Evolutionary conservation across 805 yeast species (phyloP).

Genomic region (Komagataella ulmi): DNA sequence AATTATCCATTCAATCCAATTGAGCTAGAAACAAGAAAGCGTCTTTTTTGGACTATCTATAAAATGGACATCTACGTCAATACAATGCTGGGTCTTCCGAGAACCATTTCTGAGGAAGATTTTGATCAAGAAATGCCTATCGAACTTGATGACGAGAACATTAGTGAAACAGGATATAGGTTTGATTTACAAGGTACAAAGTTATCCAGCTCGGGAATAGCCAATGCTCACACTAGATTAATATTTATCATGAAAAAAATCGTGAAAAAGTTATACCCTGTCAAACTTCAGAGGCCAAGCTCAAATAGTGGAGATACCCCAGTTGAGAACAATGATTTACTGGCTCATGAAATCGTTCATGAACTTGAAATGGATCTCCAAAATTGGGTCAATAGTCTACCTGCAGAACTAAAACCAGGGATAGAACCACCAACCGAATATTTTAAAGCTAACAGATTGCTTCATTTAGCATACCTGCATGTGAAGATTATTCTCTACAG

Average conservation of each 20-base stretch:
- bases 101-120: constrained; percentile 63
- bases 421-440: constrained; percentile 54
- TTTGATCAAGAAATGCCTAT: constrained; percentile 79
- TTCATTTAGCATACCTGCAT: constrained; percentile 61
- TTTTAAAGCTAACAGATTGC: constrained; percentile 58
- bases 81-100: constrained; percentile 76
- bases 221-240: constrained; percentile 72
- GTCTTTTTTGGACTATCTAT: constrained; percentile 81
- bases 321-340: constrained; percentile 19
- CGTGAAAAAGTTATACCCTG: constrained; percentile 63
- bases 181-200: constrained; percentile 29
- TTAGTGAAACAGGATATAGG: constrained; percentile 49
- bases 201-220: constrained; percentile 63
- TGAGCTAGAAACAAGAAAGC: constrained; percentile 70
- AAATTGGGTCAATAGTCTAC: constrained; percentile 60
- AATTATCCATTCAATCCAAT: constrained; percentile 56
- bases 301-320: constrained; percentile 7
- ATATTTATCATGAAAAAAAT: constrained; percentile 61
- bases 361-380: constrained; percentile 57
- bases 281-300: constrained; percentile 28
- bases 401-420: constrained; percentile 60
- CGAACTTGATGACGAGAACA: constrained; percentile 78
- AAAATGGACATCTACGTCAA: constrained; percentile 86
- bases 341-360: constrained; percentile 30
- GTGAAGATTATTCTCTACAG: constrained; percentile 73